These are phyloP conservation scores for Stephanodiscus minutulus DNA, from an alignment of 108 stramenopile genomes.

Conservation along the genomic window DNA sequence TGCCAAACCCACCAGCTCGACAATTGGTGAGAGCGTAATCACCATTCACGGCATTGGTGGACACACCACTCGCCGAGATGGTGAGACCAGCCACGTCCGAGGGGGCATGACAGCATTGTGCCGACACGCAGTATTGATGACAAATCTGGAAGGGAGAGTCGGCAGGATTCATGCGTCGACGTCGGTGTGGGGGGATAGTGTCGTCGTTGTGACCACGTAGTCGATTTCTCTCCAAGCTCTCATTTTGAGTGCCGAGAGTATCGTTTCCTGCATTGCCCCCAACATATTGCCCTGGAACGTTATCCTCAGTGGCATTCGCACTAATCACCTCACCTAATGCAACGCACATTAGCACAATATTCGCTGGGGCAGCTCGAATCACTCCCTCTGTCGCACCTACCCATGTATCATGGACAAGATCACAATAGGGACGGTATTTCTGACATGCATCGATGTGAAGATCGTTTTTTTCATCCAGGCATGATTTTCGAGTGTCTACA, in stretches of 20 bases:
- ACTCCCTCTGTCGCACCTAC: constrained; percentile 29
- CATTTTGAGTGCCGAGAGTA: background rate
- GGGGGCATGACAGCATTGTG: background rate
- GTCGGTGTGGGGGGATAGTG: background rate
- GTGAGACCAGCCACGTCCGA: background rate
- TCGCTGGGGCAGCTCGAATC: background rate
- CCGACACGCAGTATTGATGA: constrained; percentile 2
- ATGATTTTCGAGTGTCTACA: constrained; percentile 2
- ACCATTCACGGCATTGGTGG: background rate
- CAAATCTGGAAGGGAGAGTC: background rate
- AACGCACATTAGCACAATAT: constrained; percentile 13
- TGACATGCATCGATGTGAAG: constrained; percentile 7
- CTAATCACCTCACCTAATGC: background rate
- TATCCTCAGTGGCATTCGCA: too few relatives aligned
- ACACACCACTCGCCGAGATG: background rate
- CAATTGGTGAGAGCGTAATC: background rate
- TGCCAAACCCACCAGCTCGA: background rate
- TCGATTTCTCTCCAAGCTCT: background rate
- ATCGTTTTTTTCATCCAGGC: constrained; percentile 5
- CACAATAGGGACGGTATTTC: constrained; percentile 33
- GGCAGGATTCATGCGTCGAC: background rate
- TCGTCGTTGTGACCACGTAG: background rate
- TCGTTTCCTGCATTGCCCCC: background rate
- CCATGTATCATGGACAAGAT: constrained; percentile 35
- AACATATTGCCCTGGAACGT: background rate